These are phyloP conservation scores for Nannizzia gypsea DNA, from an alignment of 2,329 filamentous ascomycete species.

Conservation along the genomic window DNA sequence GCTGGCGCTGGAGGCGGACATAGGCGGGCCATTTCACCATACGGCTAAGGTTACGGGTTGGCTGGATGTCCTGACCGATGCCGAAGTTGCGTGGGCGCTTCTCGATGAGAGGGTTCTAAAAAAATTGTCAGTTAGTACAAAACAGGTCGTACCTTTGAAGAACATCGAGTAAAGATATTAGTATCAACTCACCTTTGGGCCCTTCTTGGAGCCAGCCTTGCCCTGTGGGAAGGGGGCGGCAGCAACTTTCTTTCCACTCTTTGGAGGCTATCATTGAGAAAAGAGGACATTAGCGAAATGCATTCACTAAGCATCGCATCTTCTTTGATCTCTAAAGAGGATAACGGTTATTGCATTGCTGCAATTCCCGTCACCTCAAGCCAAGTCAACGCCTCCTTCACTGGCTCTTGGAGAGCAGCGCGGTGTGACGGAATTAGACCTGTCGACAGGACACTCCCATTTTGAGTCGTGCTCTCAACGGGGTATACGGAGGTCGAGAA, in stretches of 20 bases:
- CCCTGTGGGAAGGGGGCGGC: slow-evolving; percentile 90
- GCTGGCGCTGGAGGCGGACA: slow-evolving; percentile 89
- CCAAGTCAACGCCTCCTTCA: slow-evolving; percentile 36
- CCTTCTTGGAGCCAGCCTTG: slow-evolving; percentile 88
- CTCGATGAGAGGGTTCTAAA: slow-evolving; percentile 97
- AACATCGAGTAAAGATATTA: background rate
- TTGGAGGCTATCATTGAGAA: slow-evolving; percentile 99
- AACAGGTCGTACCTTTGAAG: slow-evolving; percentile 6
- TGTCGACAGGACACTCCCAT: slow-evolving; percentile 3
- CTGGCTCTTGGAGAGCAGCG: slow-evolving; percentile 11
- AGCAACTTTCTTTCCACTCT: slow-evolving; percentile 93
- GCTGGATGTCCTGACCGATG: slow-evolving; percentile 98
- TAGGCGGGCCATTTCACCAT: slow-evolving; percentile 99
- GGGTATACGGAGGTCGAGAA: slow-evolving; percentile 19
- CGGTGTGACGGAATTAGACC: slow-evolving; percentile 27
- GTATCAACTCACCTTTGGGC: slow-evolving; percentile 59
- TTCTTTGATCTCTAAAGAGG: slow-evolving; percentile 92
- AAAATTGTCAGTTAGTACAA: slow-evolving; percentile 13
- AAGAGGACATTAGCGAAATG: slow-evolving; percentile 89
- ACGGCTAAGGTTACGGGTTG: slow-evolving; percentile 83
- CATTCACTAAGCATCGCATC: slow-evolving; percentile 61
- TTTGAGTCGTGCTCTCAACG: background rate
- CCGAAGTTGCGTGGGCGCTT: slow-evolving; percentile 95
- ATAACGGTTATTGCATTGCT: slow-evolving; percentile 41
- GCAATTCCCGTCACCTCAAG: slow-evolving; percentile 42